A percentile compares a stretch with the other conserved stretches of the same genome.
phyloP scores from a whole-genome alignment of 257 asterid genomes.

The Plantago major region DNA sequence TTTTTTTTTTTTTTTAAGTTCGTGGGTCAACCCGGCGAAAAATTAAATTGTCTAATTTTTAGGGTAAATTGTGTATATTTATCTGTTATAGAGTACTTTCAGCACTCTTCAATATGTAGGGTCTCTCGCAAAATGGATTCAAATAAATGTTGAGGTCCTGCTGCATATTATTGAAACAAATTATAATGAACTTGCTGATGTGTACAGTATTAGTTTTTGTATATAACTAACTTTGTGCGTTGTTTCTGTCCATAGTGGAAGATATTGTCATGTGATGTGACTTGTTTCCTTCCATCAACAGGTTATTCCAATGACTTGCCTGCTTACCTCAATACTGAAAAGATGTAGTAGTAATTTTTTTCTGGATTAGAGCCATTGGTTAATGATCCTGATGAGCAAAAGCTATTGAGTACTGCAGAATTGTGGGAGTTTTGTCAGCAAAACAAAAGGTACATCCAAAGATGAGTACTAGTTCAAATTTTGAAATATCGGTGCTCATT shows the following conservation, averaged over 20 bases:
- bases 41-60: too few species aligned
- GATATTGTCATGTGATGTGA: not conserved
- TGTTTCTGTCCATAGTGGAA: slow-evolving; percentile 4
- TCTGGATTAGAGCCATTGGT: slow-evolving; percentile 47
- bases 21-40: too few species aligned
- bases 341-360: slow-evolving; percentile 65
- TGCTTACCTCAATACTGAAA: slow-evolving; percentile 58
- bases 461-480: too few species aligned
- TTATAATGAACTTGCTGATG: slow-evolving; percentile 41
- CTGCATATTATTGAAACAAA: slow-evolving; percentile 49
- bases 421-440: slow-evolving; percentile 49
- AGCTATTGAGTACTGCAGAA: slow-evolving; percentile 36
- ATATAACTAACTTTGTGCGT: not conserved
- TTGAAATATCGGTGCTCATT: too few species aligned
- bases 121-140: too few species aligned
- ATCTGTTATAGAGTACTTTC: too few species aligned
- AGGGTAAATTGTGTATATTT: too few species aligned
- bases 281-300: slow-evolving; percentile 30
- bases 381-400: slow-evolving; percentile 47
- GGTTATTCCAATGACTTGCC: slow-evolving; percentile 47
- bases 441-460: slow-evolving; percentile 45
- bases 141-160: slow-evolving; percentile 36
- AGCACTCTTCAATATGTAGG: too few species aligned
- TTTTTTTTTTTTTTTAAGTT: too few species aligned
- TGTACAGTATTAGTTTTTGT: slow-evolving; percentile 45